These are phyloP conservation scores for Phlebiopsis flavidoalba DNA, from an alignment of 768 basidiomycete species.

Conservation along the genomic window DNA sequence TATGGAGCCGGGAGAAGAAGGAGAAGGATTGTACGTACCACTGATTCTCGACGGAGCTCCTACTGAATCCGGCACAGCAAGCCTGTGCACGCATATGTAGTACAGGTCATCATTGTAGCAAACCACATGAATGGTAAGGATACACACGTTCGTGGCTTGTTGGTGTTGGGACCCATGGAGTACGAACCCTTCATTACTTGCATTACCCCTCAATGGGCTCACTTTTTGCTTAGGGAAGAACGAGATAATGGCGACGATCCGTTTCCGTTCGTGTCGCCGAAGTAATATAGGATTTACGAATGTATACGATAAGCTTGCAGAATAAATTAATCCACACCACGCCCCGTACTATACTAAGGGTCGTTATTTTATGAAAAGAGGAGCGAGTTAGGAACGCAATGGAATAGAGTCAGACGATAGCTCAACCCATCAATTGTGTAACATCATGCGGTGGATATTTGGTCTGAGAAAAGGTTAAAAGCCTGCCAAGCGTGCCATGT, in stretches of 20 bases:
- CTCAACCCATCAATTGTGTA: slow-evolving; percentile 88
- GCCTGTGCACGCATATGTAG: slow-evolving; percentile 81
- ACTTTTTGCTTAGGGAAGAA: slow-evolving; percentile 11
- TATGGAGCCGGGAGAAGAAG: slow-evolving; percentile 73
- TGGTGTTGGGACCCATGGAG: slow-evolving; percentile 83
- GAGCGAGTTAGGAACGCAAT: background rate
- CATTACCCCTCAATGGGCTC: background rate
- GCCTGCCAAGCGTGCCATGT: slow-evolving; percentile 36
- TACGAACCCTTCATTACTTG: slow-evolving; percentile 31
- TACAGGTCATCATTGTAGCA: slow-evolving; percentile 85
- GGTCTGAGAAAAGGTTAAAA: slow-evolving; percentile 93
- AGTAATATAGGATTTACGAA: slow-evolving; percentile 78
- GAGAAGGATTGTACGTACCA: slow-evolving; percentile 64
- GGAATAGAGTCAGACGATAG: too few species aligned
- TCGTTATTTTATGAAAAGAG: background rate
- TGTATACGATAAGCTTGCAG: slow-evolving; percentile 49
- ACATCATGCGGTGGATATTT: slow-evolving; percentile 93
- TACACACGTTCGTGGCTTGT: slow-evolving; percentile 91
- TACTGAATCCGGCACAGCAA: slow-evolving; percentile 43
- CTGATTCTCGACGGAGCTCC: background rate
- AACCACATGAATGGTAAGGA: slow-evolving; percentile 99
- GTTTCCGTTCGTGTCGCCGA: slow-evolving; percentile 59
- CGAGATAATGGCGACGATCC: slow-evolving; percentile 53
- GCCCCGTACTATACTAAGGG: too few species aligned
- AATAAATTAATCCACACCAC: background rate